Evolutionary conservation across 2,329 filamentous ascomycete genomes (phyloP).

Genomic region (Aspergillus ochraceus): DNA sequence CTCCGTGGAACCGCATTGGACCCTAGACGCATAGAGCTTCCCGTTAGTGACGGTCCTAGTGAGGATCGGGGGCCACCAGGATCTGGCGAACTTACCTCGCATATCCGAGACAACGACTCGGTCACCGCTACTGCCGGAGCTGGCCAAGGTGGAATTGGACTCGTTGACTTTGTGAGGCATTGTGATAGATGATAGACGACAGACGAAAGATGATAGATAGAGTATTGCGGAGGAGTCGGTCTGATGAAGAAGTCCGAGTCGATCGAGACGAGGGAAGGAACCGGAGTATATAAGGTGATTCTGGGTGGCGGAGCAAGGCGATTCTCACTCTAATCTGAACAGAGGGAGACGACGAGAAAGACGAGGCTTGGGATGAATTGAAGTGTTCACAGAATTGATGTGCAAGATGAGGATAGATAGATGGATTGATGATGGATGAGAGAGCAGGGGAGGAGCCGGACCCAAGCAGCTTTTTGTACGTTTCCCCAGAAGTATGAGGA

Average conservation of each 20-base stretch:
- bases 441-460: neutral
- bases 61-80: neutral
- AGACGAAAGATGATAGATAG: neutral
- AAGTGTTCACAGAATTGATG: neutral
- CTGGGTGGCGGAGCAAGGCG: slow-evolving; percentile 21
- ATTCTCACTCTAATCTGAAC: neutral
- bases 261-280: neutral
- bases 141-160: slow-evolving; percentile 37
- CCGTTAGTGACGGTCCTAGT: slow-evolving; percentile 12
- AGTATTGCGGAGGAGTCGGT: neutral
- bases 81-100: slow-evolving; percentile 28
- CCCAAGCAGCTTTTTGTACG: slow-evolving; percentile 17
- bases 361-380: neutral
- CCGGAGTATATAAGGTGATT: neutral
- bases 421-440: slow-evolving; percentile 5
- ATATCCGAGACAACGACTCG: slow-evolving; percentile 30
- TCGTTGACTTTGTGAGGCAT: slow-evolving; percentile 39
- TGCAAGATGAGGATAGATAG: neutral
- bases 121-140: slow-evolving; percentile 30
- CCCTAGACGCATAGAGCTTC: slow-evolving; percentile 22
- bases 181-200: neutral
- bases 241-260: neutral
- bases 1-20: slow-evolving; percentile 31
- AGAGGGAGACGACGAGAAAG: slow-evolving; percentile 5
- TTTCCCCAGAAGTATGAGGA: slow-evolving; percentile 12